Conservation (phyloP, 805 yeast genomes). For the Spathaspora passalidarum region DNA sequence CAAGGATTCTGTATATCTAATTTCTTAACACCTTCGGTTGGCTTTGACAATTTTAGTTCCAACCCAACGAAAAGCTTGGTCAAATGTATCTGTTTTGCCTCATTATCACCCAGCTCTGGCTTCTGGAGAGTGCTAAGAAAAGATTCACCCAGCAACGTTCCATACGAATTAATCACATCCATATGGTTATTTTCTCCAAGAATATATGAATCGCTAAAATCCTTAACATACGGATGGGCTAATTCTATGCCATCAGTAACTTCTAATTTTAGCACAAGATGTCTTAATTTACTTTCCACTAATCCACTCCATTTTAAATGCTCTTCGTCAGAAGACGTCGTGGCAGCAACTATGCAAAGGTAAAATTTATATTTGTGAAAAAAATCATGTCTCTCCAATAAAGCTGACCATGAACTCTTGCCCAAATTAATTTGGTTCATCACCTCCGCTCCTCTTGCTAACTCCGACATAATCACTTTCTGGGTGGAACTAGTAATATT, state of each 20-base stretch:
- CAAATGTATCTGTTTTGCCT: conserved; percentile 44
- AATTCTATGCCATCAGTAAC: conserved; percentile 66
- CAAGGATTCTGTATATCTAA: conserved; percentile 89
- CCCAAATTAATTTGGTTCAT: conserved; percentile 67
- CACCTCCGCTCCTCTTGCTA: conserved; percentile 69
- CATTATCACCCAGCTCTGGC: conserved; percentile 7
- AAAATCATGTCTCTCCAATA: conserved; percentile 77
- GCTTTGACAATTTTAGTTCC: conserved; percentile 46
- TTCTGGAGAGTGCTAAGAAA: conserved; percentile 18
- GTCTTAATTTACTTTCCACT: conserved; percentile 83
- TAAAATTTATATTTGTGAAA: conserved; percentile 85
- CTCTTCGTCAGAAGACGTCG: conserved; percentile 71
- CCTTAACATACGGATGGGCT: conserved; percentile 83
- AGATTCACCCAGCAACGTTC: conserved; percentile 55
- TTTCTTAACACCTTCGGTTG: conserved; percentile 37
- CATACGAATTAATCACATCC: conserved; percentile 59
- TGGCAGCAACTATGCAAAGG: conserved; percentile 74
- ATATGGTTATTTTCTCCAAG: conserved; percentile 13
- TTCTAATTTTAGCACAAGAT: conserved; percentile 82
- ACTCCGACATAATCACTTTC: conserved; percentile 73
- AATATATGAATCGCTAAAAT: conserved; percentile 54
- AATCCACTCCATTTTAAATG: conserved; percentile 90
- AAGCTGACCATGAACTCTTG: conserved; percentile 66
- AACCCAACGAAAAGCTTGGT: conserved; percentile 83
- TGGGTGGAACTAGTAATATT: conserved; percentile 89